Evolutionary conservation across 2,329 filamentous ascomycete genomes (phyloP), one percentile per base, ranked within the genome.

Genomic region (Penicillium sp.): DNA sequence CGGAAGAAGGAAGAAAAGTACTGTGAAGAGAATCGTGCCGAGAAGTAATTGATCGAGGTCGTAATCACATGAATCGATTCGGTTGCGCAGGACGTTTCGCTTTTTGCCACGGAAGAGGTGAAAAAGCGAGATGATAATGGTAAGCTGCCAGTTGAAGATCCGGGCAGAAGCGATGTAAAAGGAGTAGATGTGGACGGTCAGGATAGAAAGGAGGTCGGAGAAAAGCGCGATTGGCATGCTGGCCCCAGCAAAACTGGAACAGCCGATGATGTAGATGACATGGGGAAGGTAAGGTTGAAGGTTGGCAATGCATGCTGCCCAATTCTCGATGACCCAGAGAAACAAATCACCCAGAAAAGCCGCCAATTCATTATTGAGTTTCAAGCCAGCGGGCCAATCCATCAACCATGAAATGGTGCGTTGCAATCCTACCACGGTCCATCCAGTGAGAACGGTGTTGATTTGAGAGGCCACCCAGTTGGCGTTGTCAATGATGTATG

Each of bases 41-140:
- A 99, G 87, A 6, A 99, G 86, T 4, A 99, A 84, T 75, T 99
- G 95, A 71, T 99, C 94, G 23, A 99, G 84, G 71, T 97, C 94
- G 76, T 99, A 99, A 76, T 97, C 94, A 80, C 94, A 99, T 45
- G 92, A 96, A 72, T 99, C 94, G 67, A 99, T 97, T 75, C 94
- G 92, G 69, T 97, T 96, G 58, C 95, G 89, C 22, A 99, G 84
- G 15, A 99, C 89, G 65, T 99, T 99, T 70, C 96, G 89, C 74
- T 99, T 99, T 79, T 97, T 97, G 55, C 94, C 95, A 29, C 93
- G 90, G 71, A 99, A 99, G 9, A 99, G 86, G 72, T 99, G 95
- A 74, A 99, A 99, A n/a, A 99, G 85, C 11, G 93, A 97, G 62
- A 93, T 88, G 61, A 99, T 88, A 59, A 99, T 97, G 3, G 89